Base-by-base conservation (phyloP, 2,329 filamentous ascomycete species). In the Sporothrix inflata region DNA sequence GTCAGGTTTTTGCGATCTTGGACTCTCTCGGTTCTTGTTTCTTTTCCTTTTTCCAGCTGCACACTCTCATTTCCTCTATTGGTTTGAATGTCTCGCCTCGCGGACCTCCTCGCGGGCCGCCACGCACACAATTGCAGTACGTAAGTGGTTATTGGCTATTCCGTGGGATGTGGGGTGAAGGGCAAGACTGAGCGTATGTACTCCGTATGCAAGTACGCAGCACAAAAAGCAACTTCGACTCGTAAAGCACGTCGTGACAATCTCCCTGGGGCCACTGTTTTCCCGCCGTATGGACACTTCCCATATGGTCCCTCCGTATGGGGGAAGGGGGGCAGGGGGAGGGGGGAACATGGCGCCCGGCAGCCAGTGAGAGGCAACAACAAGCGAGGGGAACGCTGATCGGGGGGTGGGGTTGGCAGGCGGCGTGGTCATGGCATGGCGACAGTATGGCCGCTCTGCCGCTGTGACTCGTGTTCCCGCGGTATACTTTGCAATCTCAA, bases 371-470 rank as follows among this genome's bases (percentile, higher is more conserved):
- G 21, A 60, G 40, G 51, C 40, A 60, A 51, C 19, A 40, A 19
- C 70, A 71, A 71, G 70, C 63, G 70, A 71, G 51, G 42, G 30
- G 16, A 61, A n/a, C 27, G 45, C 65, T 24, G 65, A 68, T 47
- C 51, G 45, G 40, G 40, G 6, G n/a, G 49, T 19, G 24, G 55
- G 19, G 42, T 19, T 34, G 40, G 11, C 14, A 16, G 34, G 30
- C 16, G 9, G 30, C 14, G 47, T 47, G 47, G 49, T 19, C 16
- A 3, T 16, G 34, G 8, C 4, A 24, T 60, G 53, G 61, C 16
- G 6, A 66, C 21, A 16, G 24, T 42, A 34, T 49, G 63, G 8
- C 19, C 12, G 9, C 6, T 65, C 30, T 47, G 8, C 19, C 12
- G 9, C 6, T 65, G 57, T 47, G 60, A 27, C 60, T 45, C 40